phyloP scores from a whole-genome alignment of 2,329 filamentous ascomycete genomes.

The Penicillium sp. region DNA sequence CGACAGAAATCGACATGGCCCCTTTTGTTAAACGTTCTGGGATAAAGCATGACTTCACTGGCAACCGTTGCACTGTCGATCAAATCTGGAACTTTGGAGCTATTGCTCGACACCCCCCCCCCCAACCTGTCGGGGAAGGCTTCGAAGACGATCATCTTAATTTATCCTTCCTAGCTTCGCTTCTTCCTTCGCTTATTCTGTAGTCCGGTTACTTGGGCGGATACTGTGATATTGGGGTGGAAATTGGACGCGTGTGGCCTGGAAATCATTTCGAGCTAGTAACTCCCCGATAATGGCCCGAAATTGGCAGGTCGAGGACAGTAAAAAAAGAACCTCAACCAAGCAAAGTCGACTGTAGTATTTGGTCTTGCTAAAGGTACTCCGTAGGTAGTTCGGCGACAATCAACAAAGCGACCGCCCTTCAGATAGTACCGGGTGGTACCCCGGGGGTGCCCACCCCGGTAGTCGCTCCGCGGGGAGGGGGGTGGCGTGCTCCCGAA shows the following conservation, averaged over 20 bases:
- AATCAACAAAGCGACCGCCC: no score
- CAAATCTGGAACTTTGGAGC: background rate
- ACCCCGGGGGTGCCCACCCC: no score
- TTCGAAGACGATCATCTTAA: background rate
- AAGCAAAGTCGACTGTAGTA: no score
- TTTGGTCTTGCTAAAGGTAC: no score
- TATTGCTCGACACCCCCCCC: background rate
- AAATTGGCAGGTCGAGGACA: no score
- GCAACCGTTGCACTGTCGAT: background rate
- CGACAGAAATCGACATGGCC: background rate
- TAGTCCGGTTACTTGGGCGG: background rate
- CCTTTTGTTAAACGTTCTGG: background rate
- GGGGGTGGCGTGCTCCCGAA: no score
- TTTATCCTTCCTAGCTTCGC: background rate
- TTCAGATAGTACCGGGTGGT: no score
- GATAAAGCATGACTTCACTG: background rate
- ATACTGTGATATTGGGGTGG: background rate
- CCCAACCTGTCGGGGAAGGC: background rate
- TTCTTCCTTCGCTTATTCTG: background rate
- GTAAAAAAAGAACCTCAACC: no score
- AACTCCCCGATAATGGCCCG: no score
- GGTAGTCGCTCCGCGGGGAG: no score
- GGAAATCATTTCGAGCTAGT: background rate
- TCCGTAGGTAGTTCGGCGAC: no score
- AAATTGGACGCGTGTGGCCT: background rate